These are phyloP conservation scores for Phytophthora rubi DNA, from an alignment of 352 stramenopile species.

Conservation along the genomic window DNA sequence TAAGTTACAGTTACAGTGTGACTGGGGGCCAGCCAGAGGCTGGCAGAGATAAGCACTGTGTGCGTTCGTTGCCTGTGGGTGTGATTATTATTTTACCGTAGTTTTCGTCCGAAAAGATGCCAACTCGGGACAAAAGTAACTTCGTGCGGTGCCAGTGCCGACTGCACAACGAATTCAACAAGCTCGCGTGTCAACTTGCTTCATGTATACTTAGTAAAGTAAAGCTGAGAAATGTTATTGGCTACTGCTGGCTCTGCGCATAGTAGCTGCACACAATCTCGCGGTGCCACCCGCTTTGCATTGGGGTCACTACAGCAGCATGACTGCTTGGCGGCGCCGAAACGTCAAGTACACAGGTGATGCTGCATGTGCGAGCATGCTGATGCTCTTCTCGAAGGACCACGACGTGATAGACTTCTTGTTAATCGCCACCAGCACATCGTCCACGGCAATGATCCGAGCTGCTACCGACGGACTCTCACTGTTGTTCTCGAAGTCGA, in stretches of 20 bases:
- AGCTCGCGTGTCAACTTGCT: too few species aligned
- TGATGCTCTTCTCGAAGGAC: conserved; percentile 89
- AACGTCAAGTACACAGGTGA: conserved; percentile 89
- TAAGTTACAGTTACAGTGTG: too few species aligned
- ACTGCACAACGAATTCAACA: too few species aligned
- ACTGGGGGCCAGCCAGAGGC: too few species aligned
- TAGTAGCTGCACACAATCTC: conserved; percentile 17
- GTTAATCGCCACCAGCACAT: conserved; percentile 86
- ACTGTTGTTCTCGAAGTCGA: conserved; percentile 83
- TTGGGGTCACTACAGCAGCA: conserved; percentile 52
- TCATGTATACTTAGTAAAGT: too few species aligned
- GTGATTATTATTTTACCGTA: too few species aligned
- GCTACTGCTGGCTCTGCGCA: not conserved
- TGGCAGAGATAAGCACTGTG: too few species aligned
- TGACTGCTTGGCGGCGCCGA: conserved; percentile 65
- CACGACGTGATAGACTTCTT: conserved; percentile 89
- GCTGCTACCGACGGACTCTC: conserved; percentile 82
- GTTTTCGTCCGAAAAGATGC: too few species aligned
- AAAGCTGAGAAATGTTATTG: too few species aligned
- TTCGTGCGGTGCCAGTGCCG: too few species aligned
- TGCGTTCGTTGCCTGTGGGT: too few species aligned
- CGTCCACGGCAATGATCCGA: conserved; percentile 78
- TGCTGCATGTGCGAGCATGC: conserved; percentile 74
- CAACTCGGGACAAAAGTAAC: too few species aligned
- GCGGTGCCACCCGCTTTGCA: not conserved